Percentiles rank a stretch among this genome's conserved stretches.
These are phyloP conservation scores for Comarum palustre DNA, from an alignment of 306 rosid species.

Conservation along the genomic window DNA sequence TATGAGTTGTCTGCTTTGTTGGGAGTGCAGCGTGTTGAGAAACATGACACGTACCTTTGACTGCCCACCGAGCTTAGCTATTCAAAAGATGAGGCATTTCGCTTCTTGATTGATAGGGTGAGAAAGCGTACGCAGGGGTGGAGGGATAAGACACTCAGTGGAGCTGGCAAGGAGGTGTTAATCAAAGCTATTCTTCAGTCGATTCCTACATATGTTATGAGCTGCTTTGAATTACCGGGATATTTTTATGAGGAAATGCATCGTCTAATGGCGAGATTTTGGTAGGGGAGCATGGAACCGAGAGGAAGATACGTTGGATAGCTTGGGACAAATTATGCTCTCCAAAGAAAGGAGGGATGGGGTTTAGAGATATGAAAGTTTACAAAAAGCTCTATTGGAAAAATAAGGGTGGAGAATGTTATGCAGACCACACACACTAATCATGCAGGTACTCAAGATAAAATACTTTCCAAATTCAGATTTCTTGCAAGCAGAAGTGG, in stretches of 20 bases:
- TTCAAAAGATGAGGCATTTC: no score
- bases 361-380: neutral
- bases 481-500: neutral
- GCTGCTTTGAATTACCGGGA: neutral
- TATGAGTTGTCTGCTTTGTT: no score
- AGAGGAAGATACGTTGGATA: neutral
- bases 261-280: neutral
- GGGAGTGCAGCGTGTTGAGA: no score
- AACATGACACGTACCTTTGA: no score
- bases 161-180: neutral
- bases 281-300: neutral
- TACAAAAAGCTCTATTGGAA: neutral
- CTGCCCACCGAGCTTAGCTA: no score
- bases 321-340: neutral
- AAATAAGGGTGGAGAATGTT: neutral
- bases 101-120: neutral
- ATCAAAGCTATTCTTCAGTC: neutral
- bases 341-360: neutral
- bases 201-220: neutral
- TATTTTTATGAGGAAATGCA: neutral
- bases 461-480: neutral
- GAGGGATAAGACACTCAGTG: neutral
- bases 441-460: neutral
- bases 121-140: neutral
- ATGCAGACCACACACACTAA: no score